Evolutionary conservation across 208 protist genomes (phyloP), one percentile per base, ranked within the genome.

Genomic region (Crithidia expoeki): DNA sequence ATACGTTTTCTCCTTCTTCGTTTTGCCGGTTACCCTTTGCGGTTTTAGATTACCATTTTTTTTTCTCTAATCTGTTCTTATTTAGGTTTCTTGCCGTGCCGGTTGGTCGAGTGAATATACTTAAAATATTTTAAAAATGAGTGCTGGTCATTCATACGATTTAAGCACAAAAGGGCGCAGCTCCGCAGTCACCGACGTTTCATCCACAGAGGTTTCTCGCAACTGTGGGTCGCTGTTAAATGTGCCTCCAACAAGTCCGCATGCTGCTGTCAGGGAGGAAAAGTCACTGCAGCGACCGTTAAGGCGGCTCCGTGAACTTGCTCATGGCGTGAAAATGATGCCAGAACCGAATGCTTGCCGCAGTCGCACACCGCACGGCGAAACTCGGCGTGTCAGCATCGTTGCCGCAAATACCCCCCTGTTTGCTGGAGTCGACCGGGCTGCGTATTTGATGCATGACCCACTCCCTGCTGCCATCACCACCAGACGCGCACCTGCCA

Each of bases 301-400:
- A 4, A 28, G 17, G 47, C 4, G 21, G 21, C 23, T 21, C 2
- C 3, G 9, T 6, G 10, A 4, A 4, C 23, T 4, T 4, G 6
- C 28, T 4, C 0, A 30, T 9, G 47, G 21, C 28, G 5, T 16
- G 21, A 28, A 17, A 11, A 19, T n/a, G n/a, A n/a, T 28, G 16
- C 30, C 44, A 19, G 23, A 49, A 5, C 50, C 33, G 4, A 49
- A 36, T 19, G n/a, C 10, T 16, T 27, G 47, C 32, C 40, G 53
- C 59, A 66, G 50, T 46, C 19, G 25, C 10, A 64, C 50, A 0
- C 68, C 38, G 50, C 32, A 14, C 44, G 38, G 58, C 17, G 17
- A 16, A 2, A n/a, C 53, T 28, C 53, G 53, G 4, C 53, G 53
- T 23, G n/a, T 2, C 4, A 44, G 42, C 16, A n/a, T n/a, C n/a